These are phyloP conservation scores for Boletus tomentosulus DNA, from an alignment of 768 basidiomycete species.

Conservation along the genomic window DNA sequence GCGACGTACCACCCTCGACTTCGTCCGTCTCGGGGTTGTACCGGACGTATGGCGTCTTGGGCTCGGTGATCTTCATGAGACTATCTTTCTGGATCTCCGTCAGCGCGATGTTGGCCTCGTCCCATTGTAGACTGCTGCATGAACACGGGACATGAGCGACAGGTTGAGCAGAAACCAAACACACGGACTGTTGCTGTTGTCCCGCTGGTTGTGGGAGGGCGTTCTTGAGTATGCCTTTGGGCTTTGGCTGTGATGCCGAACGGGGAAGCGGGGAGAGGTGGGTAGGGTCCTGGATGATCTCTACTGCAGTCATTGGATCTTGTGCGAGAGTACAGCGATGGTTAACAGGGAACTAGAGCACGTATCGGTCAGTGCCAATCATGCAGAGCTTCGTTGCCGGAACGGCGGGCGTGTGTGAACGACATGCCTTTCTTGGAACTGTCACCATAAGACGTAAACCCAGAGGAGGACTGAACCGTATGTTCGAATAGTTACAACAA, in stretches of 20 bases:
- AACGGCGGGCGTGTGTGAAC: constrained; percentile 18
- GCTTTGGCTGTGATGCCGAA: constrained; percentile 65
- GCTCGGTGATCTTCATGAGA: constrained; percentile 97
- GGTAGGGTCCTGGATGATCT: constrained; percentile 38
- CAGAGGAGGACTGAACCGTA: not conserved
- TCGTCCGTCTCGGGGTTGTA: constrained; percentile 86
- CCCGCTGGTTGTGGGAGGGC: constrained; percentile 42
- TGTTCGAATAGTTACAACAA: not conserved
- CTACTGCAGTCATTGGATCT: constrained; percentile 22
- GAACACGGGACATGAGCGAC: not conserved
- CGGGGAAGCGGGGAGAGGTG: constrained; percentile 51
- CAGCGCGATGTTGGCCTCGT: constrained; percentile 87
- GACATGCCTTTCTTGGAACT: constrained; percentile 20
- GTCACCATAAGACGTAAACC: not conserved
- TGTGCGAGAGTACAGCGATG: not conserved
- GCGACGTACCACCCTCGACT: constrained; percentile 72
- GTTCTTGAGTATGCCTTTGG: constrained; percentile 90
- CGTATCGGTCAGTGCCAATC: constrained; percentile 1
- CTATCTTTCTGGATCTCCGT: constrained; percentile 95
- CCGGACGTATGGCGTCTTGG: constrained; percentile 94
- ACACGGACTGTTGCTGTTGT: constrained; percentile 50
- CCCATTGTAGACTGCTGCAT: constrained; percentile 79
- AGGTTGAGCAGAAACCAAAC: not conserved
- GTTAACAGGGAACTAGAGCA: not conserved
- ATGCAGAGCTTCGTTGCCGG: not conserved